Base-by-base conservation (phyloP, 129 eudicot species). In the Flaveria trinervia region DNA sequence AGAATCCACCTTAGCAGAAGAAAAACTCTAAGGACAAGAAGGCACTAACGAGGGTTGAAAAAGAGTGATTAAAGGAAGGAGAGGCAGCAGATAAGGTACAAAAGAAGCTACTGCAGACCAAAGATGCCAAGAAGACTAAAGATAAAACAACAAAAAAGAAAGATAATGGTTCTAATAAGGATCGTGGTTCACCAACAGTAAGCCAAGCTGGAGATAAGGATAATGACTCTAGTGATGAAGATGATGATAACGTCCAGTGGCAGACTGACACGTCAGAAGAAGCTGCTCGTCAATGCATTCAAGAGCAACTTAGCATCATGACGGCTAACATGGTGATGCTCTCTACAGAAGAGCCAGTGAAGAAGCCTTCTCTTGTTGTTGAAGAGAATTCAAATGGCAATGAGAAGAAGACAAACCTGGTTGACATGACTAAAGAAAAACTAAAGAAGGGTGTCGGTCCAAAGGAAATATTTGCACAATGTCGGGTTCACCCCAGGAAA, bases 271-370 rank as follows among this genome's bases (percentile, higher is more conserved):
- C 96, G 3, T 89, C 96, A 17, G 61, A 77, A 1, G 86, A 71
- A 43, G 91, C 95, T 44, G 95, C 91, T 6, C 86, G 78, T 17
- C 84, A 65, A 20, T 83, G 84, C 36, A 89, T 86, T 17, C 84
- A 86, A 28, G 88, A 86, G 60, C 91, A 89, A 71, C 83, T 89
- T 4, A 89, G 86, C 83, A 57, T 91, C 12, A 89, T 83, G 22
- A 89, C 94, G 4, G 86, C 91, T 50, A 84, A 85, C 20, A 86
- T 89, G 94, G 94, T 86, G 61, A 86, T 89, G 85, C 84, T 89
- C 9, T 62, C 90, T 2, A 77, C 94, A 7, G 70, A 79, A 16
- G 94, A 89, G 54, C 48, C 78, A 1, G 81, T 71, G 81, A 79
- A 79, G 54, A 73, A 51, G 14, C 60, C 56, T 25, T 57, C 65